Percentiles rank a stretch among this genome's conserved stretches.
These are phyloP conservation scores for Pleurotus cornucopiae DNA, from an alignment of 768 basidiomycete genomes.

Conservation along the genomic window DNA sequence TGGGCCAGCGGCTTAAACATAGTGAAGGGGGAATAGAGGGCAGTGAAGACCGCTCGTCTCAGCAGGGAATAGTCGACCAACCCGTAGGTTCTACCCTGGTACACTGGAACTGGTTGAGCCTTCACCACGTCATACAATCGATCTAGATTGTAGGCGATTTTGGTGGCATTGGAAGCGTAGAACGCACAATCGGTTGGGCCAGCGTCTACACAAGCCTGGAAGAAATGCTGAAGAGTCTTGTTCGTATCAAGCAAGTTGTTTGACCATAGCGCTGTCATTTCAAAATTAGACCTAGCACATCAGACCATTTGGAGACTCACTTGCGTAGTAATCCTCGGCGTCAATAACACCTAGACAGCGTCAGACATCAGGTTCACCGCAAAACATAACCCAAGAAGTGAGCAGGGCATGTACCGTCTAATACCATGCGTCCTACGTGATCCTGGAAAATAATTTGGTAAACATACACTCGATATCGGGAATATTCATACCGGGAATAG, in stretches of 20 bases:
- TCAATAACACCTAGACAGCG: slow-evolving; percentile 30
- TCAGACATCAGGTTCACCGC: not conserved
- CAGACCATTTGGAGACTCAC: slow-evolving; percentile 15
- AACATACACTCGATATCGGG: no score
- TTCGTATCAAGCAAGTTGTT: slow-evolving; percentile 33
- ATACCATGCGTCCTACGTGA: slow-evolving; percentile 31
- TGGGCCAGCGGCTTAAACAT: slow-evolving; percentile 28
- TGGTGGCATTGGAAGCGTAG: slow-evolving; percentile 29
- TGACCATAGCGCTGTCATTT: slow-evolving; percentile 25
- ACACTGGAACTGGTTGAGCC: slow-evolving; percentile 28
- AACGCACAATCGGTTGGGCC: slow-evolving; percentile 33
- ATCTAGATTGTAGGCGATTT: slow-evolving; percentile 31
- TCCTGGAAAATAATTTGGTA: slow-evolving; percentile 17
- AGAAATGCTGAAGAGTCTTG: slow-evolving; percentile 30
- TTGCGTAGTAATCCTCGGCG: slow-evolving; percentile 32
- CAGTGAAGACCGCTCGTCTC: slow-evolving; percentile 23
- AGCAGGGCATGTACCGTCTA: slow-evolving; percentile 7
- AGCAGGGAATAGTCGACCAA: slow-evolving; percentile 31
- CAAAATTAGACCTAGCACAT: not conserved
- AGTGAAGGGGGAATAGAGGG: slow-evolving; percentile 32
- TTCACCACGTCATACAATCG: slow-evolving; percentile 26
- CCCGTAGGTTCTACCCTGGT: slow-evolving; percentile 24
- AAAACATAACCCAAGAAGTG: no score
- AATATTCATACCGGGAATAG: slow-evolving; percentile 17
- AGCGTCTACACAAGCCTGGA: slow-evolving; percentile 29